Conservation (phyloP, 2,329 filamentous ascomycete genomes). For the Bipolaris oryzae region DNA sequence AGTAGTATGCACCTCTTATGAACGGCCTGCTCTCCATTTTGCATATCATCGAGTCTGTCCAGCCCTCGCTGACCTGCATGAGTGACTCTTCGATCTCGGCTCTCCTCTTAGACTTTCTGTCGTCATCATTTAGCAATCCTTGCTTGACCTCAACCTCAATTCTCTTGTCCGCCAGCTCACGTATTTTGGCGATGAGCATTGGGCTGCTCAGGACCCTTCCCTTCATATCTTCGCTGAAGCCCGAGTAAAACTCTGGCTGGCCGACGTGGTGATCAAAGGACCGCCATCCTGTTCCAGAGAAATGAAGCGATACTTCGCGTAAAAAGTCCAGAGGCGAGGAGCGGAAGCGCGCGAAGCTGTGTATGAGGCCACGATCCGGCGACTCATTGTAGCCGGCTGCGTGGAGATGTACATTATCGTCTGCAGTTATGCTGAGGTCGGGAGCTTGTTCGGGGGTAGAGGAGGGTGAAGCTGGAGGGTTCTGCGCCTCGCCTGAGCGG, state of each 20-base stretch:
- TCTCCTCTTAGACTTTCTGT: constrained; percentile 66
- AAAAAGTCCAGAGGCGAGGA: constrained; percentile 77
- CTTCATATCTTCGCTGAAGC: constrained; percentile 92
- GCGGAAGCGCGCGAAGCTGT: constrained; percentile 86
- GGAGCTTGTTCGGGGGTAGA: constrained; percentile 44
- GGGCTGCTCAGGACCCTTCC: constrained; percentile 74
- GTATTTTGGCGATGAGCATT: constrained; percentile 75
- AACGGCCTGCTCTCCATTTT: constrained; percentile 97
- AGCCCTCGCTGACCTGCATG: constrained; percentile 79
- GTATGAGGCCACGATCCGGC: constrained; percentile 72
- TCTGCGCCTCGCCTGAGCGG: constrained; percentile 23
- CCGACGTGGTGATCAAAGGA: constrained; percentile 90
- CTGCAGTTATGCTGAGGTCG: constrained; percentile 55
- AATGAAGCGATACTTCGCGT: constrained; percentile 89
- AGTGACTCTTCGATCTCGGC: constrained; percentile 75
- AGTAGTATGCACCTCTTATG: constrained; percentile 89
- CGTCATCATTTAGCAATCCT: constrained; percentile 64
- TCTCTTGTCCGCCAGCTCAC: constrained; percentile 75
- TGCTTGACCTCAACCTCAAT: constrained; percentile 78
- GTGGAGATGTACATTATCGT: constrained; percentile 53
- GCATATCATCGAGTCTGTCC: constrained; percentile 97
- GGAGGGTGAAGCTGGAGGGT: constrained; percentile 13
- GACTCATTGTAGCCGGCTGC: constrained; percentile 51
- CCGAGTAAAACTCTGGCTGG: constrained; percentile 89
- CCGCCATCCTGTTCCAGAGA: constrained; percentile 93